phyloP scores from a whole-genome alignment of 2,329 filamentous ascomycete species.

The Ilyonectria destructans region DNA sequence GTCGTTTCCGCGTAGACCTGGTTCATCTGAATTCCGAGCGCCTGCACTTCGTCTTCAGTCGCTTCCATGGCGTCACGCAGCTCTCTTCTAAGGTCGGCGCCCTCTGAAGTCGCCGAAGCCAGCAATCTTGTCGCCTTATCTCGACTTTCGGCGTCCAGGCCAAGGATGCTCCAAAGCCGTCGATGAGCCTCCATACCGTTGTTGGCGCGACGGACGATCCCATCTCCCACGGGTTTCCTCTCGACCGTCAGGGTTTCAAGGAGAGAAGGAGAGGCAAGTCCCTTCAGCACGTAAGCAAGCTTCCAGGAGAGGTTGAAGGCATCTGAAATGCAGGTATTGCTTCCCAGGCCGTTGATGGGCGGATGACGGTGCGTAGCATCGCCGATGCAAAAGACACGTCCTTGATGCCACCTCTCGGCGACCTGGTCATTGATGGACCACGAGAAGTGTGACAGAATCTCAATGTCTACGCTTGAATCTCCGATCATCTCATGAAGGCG shows the following conservation, averaged over 20 bases:
- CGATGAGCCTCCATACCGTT: constrained; percentile 53
- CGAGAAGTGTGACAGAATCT: constrained; percentile 64
- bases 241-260: constrained; percentile 58
- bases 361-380: constrained; percentile 69
- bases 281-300: constrained; percentile 59
- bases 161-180: constrained; percentile 57
- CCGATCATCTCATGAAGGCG: constrained; percentile 65
- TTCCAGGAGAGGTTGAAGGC: constrained; percentile 67
- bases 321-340: constrained; percentile 68
- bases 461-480: constrained; percentile 62
- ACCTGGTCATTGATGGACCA: constrained; percentile 72
- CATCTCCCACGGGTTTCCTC: constrained; percentile 60
- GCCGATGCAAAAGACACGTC: constrained; percentile 63
- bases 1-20: constrained; percentile 62
- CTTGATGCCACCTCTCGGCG: constrained; percentile 62
- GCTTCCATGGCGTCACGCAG: constrained; percentile 58
- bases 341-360: constrained; percentile 65
- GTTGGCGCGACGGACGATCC: constrained; percentile 54
- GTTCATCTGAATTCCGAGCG: constrained; percentile 70
- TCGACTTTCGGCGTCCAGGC: constrained; percentile 51
- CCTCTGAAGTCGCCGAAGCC: too few species aligned
- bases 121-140: constrained; percentile 49
- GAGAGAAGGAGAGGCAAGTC: constrained; percentile 50
- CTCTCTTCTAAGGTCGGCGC: constrained; percentile 48
- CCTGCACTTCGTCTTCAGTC: constrained; percentile 64